A percentile compares a stretch with the other conserved stretches of the same genome.
Evolutionary conservation across 2,329 filamentous ascomycete species (phyloP).

Genomic region (Penicillium crustosum): DNA sequence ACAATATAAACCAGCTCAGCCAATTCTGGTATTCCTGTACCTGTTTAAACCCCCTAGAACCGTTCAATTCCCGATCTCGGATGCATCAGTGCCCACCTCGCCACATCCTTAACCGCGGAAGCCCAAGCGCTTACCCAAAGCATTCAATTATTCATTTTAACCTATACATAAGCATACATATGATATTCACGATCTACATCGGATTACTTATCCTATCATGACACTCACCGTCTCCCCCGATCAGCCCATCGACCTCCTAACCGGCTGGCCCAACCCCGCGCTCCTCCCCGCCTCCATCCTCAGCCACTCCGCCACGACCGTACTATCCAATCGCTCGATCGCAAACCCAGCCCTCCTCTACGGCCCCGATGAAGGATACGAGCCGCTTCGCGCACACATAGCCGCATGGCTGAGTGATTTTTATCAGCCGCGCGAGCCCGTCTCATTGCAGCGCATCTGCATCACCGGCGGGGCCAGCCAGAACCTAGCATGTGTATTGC

Average conservation of each 20-base stretch:
- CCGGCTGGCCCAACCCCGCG: slow-evolving; percentile 51
- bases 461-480: slow-evolving; percentile 85
- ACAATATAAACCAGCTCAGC: too few relatives aligned
- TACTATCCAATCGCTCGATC: slow-evolving; percentile 61
- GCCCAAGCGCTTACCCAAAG: background rate
- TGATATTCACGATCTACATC: background rate
- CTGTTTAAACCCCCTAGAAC: background rate
- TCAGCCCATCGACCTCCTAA: slow-evolving; percentile 43
- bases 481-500: slow-evolving; percentile 72
- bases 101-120: background rate
- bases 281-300: slow-evolving; percentile 68
- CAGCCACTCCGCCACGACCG: slow-evolving; percentile 58
- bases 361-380: slow-evolving; percentile 73
- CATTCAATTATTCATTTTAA: background rate
- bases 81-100: background rate
- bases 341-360: slow-evolving; percentile 70
- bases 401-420: slow-evolving; percentile 68
- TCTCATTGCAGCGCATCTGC: slow-evolving; percentile 63
- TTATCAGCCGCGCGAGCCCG: slow-evolving; percentile 52
- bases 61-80: slow-evolving; percentile 12
- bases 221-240: slow-evolving; percentile 8
- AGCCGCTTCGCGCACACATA: slow-evolving; percentile 66
- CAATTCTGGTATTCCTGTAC: background rate
- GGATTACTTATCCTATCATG: slow-evolving; percentile 2
- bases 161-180: background rate